Percentiles rank a stretch among this genome's conserved stretches.
Conservation (phyloP, 2,329 filamentous ascomycete species). For the Aureobasidium leucospermi region DNA sequence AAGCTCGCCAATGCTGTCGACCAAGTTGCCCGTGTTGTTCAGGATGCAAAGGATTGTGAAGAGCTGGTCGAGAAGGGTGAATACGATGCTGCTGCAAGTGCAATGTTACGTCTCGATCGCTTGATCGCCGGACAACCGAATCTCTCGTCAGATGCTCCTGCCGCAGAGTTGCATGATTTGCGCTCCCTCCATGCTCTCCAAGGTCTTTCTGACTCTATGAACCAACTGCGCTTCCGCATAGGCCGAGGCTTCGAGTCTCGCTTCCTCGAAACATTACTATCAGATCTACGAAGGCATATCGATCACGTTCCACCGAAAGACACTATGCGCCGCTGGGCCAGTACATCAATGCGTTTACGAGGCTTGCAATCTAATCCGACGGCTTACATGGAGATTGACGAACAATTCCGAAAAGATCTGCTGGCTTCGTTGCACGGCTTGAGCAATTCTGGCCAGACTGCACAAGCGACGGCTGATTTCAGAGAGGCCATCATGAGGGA, state of each 20-base stretch:
- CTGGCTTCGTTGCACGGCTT: constrained; percentile 67
- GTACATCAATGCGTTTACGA: constrained; percentile 63
- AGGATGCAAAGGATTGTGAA: constrained; percentile 69
- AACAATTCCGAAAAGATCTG: constrained; percentile 63
- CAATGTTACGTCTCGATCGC: constrained; percentile 69
- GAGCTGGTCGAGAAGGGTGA: constrained; percentile 74
- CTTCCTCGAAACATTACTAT: constrained; percentile 70
- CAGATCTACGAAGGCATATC: constrained; percentile 74
- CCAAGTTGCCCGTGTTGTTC: constrained; percentile 73
- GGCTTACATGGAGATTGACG: constrained; percentile 67
- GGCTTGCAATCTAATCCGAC: constrained; percentile 63
- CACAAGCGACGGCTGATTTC: constrained; percentile 74
- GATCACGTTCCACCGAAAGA: constrained; percentile 62
- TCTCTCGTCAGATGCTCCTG: constrained; percentile 23
- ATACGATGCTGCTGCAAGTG: constrained; percentile 69
- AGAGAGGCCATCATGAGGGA: constrained; percentile 78
- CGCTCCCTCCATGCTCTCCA: constrained; percentile 71
- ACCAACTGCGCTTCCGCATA: constrained; percentile 68
- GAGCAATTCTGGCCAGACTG: constrained; percentile 72
- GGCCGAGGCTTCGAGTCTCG: constrained; percentile 79
- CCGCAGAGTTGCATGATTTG: constrained; percentile 54
- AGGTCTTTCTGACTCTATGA: constrained; percentile 69
- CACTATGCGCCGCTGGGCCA: constrained; percentile 79
- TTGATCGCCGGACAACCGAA: constrained; percentile 68
- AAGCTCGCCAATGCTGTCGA: constrained; percentile 75